Evolutionary conservation across 2,329 filamentous ascomycete genomes (phyloP).

Genomic region (Hansfordia pulvinata): DNA sequence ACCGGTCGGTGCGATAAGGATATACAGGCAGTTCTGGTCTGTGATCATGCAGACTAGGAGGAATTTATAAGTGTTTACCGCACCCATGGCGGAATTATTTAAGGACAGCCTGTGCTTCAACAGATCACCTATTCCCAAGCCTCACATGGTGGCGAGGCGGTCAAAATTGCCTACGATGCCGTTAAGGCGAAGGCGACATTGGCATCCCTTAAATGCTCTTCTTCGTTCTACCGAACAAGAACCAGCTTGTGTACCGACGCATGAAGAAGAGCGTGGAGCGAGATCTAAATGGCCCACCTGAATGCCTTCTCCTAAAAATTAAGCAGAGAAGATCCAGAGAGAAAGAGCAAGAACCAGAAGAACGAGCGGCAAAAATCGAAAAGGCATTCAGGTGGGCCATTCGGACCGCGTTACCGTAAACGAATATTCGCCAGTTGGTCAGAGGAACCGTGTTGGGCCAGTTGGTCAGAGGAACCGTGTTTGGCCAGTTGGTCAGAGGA

Average conservation of each 20-base stretch:
- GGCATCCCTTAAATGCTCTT: conserved; percentile 62
- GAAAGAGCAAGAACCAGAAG: too few relatives aligned
- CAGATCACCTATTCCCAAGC: conserved; percentile 17
- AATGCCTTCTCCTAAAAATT: conserved; percentile 36
- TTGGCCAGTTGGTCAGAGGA: too few relatives aligned
- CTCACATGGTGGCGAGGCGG: conserved; percentile 35
- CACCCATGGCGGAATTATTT: conserved; percentile 33
- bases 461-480: too few relatives aligned
- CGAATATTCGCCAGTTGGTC: conserved; percentile 61
- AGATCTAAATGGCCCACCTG: too few relatives aligned
- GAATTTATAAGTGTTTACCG: conserved; percentile 30
- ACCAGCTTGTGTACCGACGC: conserved; percentile 60
- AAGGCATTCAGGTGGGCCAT: conserved; percentile 47
- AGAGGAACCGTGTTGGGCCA: conserved; percentile 49
- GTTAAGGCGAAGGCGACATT: conserved; percentile 39
- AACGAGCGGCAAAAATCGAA: too few relatives aligned
- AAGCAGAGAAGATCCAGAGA: conserved; percentile 32
- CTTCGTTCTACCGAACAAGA: conserved; percentile 61
- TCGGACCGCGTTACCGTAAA: conserved; percentile 41
- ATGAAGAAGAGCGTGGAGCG: conserved; percentile 88
- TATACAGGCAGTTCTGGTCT: too few relatives aligned
- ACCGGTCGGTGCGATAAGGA: too few relatives aligned
- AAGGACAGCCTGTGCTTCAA: conserved; percentile 19
- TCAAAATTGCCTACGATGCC: conserved; percentile 39
- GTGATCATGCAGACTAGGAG: conserved; percentile 40